phyloP scores from a whole-genome alignment of 371 early-diverging fungal species.

The Lichtheimia corymbifera region DNA sequence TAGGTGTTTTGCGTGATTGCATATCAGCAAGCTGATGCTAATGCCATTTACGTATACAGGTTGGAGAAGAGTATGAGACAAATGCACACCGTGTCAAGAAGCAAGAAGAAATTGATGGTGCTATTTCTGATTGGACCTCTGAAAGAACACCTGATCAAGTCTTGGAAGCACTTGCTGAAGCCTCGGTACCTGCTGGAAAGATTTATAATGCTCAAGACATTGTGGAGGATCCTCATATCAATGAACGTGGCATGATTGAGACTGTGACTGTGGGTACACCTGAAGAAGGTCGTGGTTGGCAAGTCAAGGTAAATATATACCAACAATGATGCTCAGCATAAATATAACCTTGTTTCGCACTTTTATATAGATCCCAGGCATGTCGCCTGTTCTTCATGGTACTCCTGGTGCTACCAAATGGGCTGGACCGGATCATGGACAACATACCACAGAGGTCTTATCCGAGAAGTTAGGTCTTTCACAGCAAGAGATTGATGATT shows the following conservation, averaged over 20 bases:
- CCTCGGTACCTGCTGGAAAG: constrained; percentile 54
- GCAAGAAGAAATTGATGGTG: constrained; percentile 47
- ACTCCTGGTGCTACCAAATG: constrained; percentile 58
- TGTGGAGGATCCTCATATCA: constrained; percentile 52
- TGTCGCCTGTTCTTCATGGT: constrained; percentile 42
- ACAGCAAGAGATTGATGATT: constrained; percentile 21
- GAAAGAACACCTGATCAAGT: constrained; percentile 43
- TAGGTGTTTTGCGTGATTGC: constrained; percentile 12
- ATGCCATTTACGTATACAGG: constrained; percentile 13
- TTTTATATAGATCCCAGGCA: constrained; percentile 40
- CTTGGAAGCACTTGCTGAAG: constrained; percentile 36
- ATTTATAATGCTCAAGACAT: constrained; percentile 59
- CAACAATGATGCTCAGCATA: neutral
- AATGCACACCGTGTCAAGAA: constrained; percentile 50
- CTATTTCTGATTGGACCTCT: constrained; percentile 52
- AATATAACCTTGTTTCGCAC: neutral
- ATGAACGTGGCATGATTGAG: constrained; percentile 56
- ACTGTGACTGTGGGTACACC: constrained; percentile 36
- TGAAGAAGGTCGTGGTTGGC: constrained; percentile 43
- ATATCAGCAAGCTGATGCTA: neutral
- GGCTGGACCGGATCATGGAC: constrained; percentile 57
- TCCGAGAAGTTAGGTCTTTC: constrained; percentile 28
- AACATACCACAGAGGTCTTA: constrained; percentile 48
- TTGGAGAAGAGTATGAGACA: constrained; percentile 44
- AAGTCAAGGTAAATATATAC: constrained; percentile 30